Conservation (phyloP, 2,329 filamentous ascomycete species). For the Calycina marina region DNA sequence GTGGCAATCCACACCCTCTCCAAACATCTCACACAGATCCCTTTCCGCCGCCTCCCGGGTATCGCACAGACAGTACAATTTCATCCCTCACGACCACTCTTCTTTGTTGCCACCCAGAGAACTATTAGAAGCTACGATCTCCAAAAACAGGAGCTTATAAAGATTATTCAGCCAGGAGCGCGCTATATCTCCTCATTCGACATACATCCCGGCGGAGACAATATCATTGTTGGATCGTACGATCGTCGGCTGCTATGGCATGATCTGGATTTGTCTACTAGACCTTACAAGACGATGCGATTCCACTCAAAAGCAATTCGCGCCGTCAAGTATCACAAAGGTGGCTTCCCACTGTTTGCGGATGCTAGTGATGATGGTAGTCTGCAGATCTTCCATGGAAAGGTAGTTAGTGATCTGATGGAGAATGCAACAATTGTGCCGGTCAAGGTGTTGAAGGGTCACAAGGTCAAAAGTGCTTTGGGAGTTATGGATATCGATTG, state of each 20-base stretch:
- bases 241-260: slow-evolving; percentile 92
- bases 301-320: slow-evolving; percentile 91
- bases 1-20: slow-evolving; percentile 91
- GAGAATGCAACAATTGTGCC: slow-evolving; percentile 95
- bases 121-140: slow-evolving; percentile 90
- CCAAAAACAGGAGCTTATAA: slow-evolving; percentile 78
- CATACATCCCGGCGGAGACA: slow-evolving; percentile 84
- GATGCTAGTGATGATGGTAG: slow-evolving; percentile 92
- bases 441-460: slow-evolving; percentile 82
- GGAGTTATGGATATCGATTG: slow-evolving; percentile 92
- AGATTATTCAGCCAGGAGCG: slow-evolving; percentile 84
- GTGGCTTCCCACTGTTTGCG: slow-evolving; percentile 70
- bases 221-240: slow-evolving; percentile 87
- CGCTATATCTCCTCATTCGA: slow-evolving; percentile 92
- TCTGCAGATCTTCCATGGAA: slow-evolving; percentile 92
- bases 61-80: slow-evolving; percentile 81
- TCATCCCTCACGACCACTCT: slow-evolving; percentile 81
- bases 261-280: slow-evolving; percentile 78
- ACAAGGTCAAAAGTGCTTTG: slow-evolving; percentile 71
- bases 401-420: slow-evolving; percentile 87
- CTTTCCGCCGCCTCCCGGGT: slow-evolving; percentile 66
- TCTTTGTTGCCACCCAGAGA: slow-evolving; percentile 93
- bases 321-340: slow-evolving; percentile 73
- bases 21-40: slow-evolving; percentile 88
- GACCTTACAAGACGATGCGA: slow-evolving; percentile 90